A percentile compares a stretch with the other conserved stretches of the same genome.
Conservation (phyloP, 306 rosid species). For the Cucurbita moschata region DNA sequence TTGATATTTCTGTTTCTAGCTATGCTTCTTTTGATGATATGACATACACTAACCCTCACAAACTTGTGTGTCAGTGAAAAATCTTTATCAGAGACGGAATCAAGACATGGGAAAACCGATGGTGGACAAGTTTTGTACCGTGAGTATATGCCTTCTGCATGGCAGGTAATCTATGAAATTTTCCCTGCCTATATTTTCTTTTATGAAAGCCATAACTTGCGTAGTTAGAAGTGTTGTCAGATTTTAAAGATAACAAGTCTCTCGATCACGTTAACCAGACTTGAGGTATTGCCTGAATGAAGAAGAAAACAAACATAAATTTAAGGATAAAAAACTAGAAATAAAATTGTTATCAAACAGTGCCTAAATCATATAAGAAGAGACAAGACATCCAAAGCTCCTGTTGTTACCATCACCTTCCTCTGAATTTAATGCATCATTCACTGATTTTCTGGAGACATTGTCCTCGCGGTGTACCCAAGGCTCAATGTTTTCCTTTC, state of each 20-base stretch:
- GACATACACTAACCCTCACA: not conserved
- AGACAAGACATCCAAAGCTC: no score
- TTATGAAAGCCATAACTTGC: not conserved
- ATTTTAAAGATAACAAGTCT: not conserved
- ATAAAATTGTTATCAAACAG: no score
- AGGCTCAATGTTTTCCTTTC: not conserved
- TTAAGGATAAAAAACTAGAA: no score
- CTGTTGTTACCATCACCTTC: not conserved
- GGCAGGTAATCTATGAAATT: constrained; percentile 60
- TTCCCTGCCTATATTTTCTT: not conserved
- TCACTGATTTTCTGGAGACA: not conserved
- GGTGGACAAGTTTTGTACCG: constrained; percentile 31
- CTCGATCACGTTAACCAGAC: not conserved
- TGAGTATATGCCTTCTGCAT: constrained; percentile 75
- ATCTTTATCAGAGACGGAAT: constrained; percentile 21
- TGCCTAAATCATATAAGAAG: no score
- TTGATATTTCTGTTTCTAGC: not conserved
- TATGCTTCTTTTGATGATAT: not conserved
- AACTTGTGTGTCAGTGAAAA: constrained; percentile 24
- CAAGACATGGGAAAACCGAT: constrained; percentile 20
- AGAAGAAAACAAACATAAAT: no score
- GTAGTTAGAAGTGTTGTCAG: not conserved
- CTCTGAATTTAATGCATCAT: not conserved
- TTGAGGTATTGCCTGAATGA: not conserved
- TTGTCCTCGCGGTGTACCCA: not conserved